phyloP scores from a whole-genome alignment of 352 stramenopile species.

The Phytophthora megakarya region DNA sequence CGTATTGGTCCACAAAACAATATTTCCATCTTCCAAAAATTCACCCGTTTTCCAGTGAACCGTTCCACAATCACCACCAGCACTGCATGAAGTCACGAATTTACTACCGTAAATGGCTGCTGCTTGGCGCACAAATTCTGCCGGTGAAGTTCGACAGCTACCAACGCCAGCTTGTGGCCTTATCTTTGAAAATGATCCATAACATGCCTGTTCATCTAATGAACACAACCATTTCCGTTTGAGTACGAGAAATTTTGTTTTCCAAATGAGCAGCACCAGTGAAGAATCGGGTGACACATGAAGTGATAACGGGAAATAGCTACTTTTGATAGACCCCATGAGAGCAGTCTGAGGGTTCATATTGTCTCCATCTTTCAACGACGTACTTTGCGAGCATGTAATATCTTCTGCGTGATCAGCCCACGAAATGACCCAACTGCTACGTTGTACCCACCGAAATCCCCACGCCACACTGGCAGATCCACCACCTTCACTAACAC shows the following conservation, averaged over 20 bases:
- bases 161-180: conserved; percentile 46
- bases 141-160: conserved; percentile 51
- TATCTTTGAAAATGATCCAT: conserved; percentile 28
- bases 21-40: conserved; percentile 66
- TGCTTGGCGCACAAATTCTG: conserved; percentile 37
- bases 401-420: conserved; percentile 83
- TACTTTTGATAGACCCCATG: conserved; percentile 83
- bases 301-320: conserved; percentile 68
- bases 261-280: conserved; percentile 79
- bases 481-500: conserved; percentile 24
- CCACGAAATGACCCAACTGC: conserved; percentile 86
- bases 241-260: conserved; percentile 73
- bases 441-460: conserved; percentile 78
- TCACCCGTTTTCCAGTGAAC: conserved; percentile 65
- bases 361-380: conserved; percentile 78
- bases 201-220: conserved; percentile 34
- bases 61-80: conserved; percentile 8
- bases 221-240: conserved; percentile 84
- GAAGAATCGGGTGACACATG: conserved; percentile 65
- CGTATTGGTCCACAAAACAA: conserved; percentile 75
- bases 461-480: conserved; percentile 34
- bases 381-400: conserved; percentile 84
- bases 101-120: conserved; percentile 14
- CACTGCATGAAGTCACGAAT: conserved; percentile 13
- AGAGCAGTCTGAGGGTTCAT: conserved; percentile 82